Conservation (phyloP, 2,329 filamentous ascomycete genomes). For the Xylariaceae sp. region DNA sequence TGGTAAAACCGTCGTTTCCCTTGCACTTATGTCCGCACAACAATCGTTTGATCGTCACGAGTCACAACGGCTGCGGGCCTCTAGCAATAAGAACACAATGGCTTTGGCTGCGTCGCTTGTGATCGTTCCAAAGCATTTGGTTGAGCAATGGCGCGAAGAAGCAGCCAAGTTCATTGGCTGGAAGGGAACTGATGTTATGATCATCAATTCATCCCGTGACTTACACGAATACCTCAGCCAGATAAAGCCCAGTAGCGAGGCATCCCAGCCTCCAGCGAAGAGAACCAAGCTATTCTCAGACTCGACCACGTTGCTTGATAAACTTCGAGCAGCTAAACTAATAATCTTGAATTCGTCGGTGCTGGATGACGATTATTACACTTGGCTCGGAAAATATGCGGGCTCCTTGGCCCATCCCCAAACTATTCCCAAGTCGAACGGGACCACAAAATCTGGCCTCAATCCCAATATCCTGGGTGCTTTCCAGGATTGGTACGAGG, state of each 20-base stretch:
- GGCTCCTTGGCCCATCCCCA: conserved; percentile 13
- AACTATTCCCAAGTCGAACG: conserved; percentile 5
- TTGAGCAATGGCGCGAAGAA: conserved; percentile 37
- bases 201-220: conserved; percentile 21
- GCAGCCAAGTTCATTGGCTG: conserved; percentile 31
- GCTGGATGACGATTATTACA: conserved; percentile 24
- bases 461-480: conserved; percentile 14
- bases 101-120: conserved; percentile 36
- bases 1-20: conserved; percentile 40
- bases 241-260: background rate
- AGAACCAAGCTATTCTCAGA: background rate
- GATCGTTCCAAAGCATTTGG: conserved; percentile 37
- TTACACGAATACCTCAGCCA: conserved; percentile 5
- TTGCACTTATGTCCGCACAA: conserved; percentile 35
- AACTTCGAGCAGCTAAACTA: conserved; percentile 33
- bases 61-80: conserved; percentile 19
- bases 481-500: conserved; percentile 26
- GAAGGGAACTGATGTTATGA: conserved; percentile 20
- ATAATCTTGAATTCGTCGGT: conserved; percentile 34
- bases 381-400: conserved; percentile 16
- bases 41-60: conserved; percentile 17
- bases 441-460: background rate
- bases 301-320: background rate
- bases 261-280: background rate
- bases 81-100: conserved; percentile 13